Conservation (phyloP, 257 asterid species). For the Coffea canephora region DNA sequence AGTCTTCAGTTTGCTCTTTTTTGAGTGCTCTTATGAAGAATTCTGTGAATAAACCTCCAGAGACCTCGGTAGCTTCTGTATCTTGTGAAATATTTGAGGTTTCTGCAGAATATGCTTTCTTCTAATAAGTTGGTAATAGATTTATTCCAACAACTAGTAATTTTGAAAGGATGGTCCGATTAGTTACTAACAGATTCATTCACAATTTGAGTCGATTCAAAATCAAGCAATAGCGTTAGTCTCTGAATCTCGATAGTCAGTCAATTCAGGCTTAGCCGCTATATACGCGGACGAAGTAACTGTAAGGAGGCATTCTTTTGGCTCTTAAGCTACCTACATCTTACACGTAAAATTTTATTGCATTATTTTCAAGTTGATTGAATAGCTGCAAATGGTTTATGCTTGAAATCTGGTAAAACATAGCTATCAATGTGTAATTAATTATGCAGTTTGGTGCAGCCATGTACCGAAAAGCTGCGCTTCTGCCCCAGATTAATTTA, state of each 20-base stretch:
- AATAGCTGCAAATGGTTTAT: neutral
- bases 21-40: slow-evolving; percentile 6
- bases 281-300: too few relatives aligned
- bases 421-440: neutral
- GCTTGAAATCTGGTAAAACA: neutral
- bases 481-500: neutral
- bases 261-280: neutral
- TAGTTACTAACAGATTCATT: neutral
- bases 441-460: too few relatives aligned
- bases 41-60: neutral
- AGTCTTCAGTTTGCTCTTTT: neutral
- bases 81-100: neutral
- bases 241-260: neutral
- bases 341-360: neutral
- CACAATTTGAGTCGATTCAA: neutral
- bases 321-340: neutral
- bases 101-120: neutral
- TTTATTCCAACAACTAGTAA: neutral
- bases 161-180: neutral
- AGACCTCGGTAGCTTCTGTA: neutral
- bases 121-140: neutral
- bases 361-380: neutral
- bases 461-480: neutral
- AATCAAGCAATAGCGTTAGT: too few relatives aligned
- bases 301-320: neutral